Evolutionary conservation across 208 protist species (phyloP).

Genomic region (Jaenimonas drosophilae): DNA sequence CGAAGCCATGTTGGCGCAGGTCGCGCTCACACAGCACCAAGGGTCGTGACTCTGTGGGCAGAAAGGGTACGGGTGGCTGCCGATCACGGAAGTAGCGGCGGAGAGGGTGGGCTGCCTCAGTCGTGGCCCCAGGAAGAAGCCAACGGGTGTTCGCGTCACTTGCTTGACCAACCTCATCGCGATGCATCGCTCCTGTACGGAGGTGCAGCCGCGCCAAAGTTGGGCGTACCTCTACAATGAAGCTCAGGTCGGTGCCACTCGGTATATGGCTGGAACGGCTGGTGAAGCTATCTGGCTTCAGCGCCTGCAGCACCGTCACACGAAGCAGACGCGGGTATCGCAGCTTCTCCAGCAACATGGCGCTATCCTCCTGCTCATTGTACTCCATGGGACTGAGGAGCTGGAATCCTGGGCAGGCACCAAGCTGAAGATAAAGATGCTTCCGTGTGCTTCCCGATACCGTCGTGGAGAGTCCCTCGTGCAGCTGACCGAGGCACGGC

Average conservation of each 20-base stretch:
- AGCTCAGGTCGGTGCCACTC: conserved; percentile 24
- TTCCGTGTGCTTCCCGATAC: no score
- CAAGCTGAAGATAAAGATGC: conserved; percentile 52
- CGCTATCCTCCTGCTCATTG: conserved; percentile 74
- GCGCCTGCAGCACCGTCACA: conserved; percentile 41
- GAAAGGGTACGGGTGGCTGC: conserved; percentile 6
- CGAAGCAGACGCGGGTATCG: conserved; percentile 55
- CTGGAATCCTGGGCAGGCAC: conserved; percentile 54
- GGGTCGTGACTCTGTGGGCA: conserved; percentile 17
- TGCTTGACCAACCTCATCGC: not conserved
- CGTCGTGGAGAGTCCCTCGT: conserved; percentile 26
- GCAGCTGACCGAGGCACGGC: conserved; percentile 51
- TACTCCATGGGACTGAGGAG: conserved; percentile 73
- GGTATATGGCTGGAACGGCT: not conserved
- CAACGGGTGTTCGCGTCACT: not conserved
- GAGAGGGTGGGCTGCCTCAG: not conserved
- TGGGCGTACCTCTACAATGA: conserved; percentile 59
- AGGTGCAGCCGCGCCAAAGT: conserved; percentile 77
- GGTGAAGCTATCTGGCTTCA: conserved; percentile 56
- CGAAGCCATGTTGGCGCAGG: conserved; percentile 49
- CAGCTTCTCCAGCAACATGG: conserved; percentile 37
- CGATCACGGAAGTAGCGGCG: no score
- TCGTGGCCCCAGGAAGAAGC: not conserved
- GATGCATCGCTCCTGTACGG: conserved; percentile 10
- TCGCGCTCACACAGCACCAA: conserved; percentile 65